A percentile compares a stretch with the other conserved stretches of the same genome.
Evolutionary conservation across 2,329 filamentous ascomycete genomes (phyloP).

Genomic region (Paramyrothecium sp.): DNA sequence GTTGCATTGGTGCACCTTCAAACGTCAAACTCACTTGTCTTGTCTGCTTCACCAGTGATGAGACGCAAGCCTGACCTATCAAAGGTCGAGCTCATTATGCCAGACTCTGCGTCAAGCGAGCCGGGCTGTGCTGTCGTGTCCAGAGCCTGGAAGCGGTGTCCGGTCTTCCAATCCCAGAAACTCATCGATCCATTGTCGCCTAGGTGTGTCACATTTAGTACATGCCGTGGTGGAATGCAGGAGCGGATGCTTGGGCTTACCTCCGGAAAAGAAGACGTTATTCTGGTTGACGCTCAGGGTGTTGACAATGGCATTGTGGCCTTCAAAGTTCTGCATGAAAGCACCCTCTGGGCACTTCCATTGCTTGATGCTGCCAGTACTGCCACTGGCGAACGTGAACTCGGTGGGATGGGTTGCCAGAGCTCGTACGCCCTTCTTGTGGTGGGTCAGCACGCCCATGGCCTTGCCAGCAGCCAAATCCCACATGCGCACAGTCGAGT

Average conservation of each 20-base stretch:
- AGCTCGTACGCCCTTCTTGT: constrained; percentile 94
- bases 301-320: constrained; percentile 96
- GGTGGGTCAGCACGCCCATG: constrained; percentile 93
- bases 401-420: constrained; percentile 84
- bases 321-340: constrained; percentile 99
- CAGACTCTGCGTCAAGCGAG: constrained; percentile 88
- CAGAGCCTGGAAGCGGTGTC: constrained; percentile 83
- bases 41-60: constrained; percentile 94
- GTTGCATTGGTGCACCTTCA: background rate
- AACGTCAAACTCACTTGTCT: constrained; percentile 65
- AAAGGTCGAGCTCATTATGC: constrained; percentile 92
- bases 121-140: constrained; percentile 94
- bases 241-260: constrained; percentile 21
- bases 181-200: constrained; percentile 92
- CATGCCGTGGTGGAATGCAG: background rate
- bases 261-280: constrained; percentile 91
- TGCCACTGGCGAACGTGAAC: constrained; percentile 93
- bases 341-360: constrained; percentile 98
- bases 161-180: constrained; percentile 99
- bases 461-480: constrained; percentile 95
- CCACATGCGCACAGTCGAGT: constrained; percentile 89
- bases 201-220: constrained; percentile 10
- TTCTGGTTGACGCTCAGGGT: constrained; percentile 90
- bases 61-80: constrained; percentile 85
- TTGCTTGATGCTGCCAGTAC: constrained; percentile 94